Conservation (phyloP, 345 rosid genomes). For the Moringa oleifera region DNA sequence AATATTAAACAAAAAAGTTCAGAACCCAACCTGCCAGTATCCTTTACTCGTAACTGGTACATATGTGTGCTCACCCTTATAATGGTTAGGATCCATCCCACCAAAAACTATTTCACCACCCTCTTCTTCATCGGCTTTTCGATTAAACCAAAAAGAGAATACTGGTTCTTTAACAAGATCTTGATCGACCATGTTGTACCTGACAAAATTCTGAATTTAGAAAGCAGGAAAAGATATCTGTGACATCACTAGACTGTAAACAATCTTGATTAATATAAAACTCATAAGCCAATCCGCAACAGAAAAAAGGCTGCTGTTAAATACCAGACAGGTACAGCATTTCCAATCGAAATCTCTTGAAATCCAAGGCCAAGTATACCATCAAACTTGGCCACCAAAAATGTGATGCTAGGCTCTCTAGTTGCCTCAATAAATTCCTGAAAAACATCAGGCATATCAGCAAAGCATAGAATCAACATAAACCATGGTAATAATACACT, state of each 20-base stretch:
- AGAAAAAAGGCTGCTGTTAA: not conserved
- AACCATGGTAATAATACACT: not conserved
- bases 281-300: slow-evolving; percentile 1
- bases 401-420: slow-evolving; percentile 71
- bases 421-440: slow-evolving; percentile 96
- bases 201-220: slow-evolving; percentile 15
- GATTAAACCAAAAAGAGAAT: slow-evolving; percentile 80
- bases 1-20: not conserved
- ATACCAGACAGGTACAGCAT: slow-evolving; percentile 65
- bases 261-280: slow-evolving; percentile 1
- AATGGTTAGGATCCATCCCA: slow-evolving; percentile 60
- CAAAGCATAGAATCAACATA: not conserved
- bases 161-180: slow-evolving; percentile 53
- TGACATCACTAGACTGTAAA: no score
- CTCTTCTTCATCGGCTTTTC: slow-evolving; percentile 52
- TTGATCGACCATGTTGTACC: slow-evolving; percentile 76
- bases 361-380: slow-evolving; percentile 80
- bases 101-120: slow-evolving; percentile 78
- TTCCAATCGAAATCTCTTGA: slow-evolving; percentile 63
- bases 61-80: slow-evolving; percentile 58
- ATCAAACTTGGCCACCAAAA: slow-evolving; percentile 81
- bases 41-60: slow-evolving; percentile 60
- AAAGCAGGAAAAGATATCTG: not conserved
- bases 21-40: slow-evolving; percentile 67
- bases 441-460: not conserved